Conservation (phyloP, 2,329 filamentous ascomycete species). For the Aspergillus brunneoviolaceus region DNA sequence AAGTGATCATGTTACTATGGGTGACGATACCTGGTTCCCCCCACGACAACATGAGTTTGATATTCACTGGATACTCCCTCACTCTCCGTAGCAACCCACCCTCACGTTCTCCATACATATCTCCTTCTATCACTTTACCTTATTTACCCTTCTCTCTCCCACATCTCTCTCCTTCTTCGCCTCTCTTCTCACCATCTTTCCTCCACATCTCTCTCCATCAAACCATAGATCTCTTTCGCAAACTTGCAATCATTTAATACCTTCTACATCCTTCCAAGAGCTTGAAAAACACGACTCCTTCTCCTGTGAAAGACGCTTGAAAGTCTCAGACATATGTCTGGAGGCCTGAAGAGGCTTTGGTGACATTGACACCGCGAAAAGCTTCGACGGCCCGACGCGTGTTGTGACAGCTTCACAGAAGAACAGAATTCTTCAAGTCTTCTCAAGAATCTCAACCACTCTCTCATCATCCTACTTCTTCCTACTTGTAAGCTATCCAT, state of each 20-base stretch:
- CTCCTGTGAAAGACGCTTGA: background rate
- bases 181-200: background rate
- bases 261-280: background rate
- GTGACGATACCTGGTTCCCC: no score
- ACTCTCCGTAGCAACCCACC: no score
- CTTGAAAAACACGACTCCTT: background rate
- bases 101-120: background rate
- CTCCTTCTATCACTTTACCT: background rate
- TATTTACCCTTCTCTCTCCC: background rate
- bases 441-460: no score
- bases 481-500: no score
- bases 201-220: background rate
- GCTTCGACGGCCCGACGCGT: background rate
- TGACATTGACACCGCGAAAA: background rate
- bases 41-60: no score
- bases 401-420: background rate
- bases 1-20: no score
- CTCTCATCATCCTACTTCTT: no score
- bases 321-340: no score
- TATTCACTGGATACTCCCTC: no score
- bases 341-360: no score
- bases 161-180: background rate
- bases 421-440: background rate
- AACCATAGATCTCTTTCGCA: background rate
- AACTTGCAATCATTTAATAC: background rate